Conservation (phyloP, 306 rosid genomes). For the Fragaria vesca region DNA sequence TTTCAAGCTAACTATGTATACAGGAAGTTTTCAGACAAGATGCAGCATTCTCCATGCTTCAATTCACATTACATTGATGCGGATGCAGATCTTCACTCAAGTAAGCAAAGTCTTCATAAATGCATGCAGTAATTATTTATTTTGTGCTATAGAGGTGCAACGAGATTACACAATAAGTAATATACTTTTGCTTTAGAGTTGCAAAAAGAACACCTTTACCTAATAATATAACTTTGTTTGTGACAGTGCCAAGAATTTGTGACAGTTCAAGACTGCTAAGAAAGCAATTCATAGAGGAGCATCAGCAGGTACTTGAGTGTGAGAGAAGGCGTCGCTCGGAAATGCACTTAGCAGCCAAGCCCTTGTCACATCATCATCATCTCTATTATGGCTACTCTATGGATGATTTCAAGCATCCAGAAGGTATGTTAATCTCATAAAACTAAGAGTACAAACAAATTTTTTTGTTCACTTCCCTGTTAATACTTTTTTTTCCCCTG, state of each 20-base stretch:
- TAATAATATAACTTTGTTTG: neutral
- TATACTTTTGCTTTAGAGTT: neutral
- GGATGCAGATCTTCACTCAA: constrained; percentile 36
- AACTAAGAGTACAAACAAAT: neutral
- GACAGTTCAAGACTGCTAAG: constrained; percentile 34
- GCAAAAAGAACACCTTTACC: neutral
- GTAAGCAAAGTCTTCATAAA: constrained; percentile 23
- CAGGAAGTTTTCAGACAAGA: constrained; percentile 44
- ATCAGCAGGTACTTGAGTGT: constrained; percentile 32
- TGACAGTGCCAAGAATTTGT: constrained; percentile 28
- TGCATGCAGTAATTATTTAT: neutral
- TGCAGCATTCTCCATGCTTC: constrained; percentile 20
- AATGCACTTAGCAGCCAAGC: constrained; percentile 23
- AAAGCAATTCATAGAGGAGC: constrained; percentile 34
- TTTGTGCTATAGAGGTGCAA: neutral
- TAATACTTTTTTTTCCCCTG: neutral
- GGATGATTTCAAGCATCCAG: constrained; percentile 29
- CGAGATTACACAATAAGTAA: neutral
- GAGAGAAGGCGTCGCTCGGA: constrained; percentile 32
- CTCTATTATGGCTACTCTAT: constrained; percentile 28
- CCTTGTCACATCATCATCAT: constrained; percentile 19
- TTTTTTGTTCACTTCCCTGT: neutral
- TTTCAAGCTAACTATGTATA: neutral
- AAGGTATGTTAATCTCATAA: constrained; percentile 23
- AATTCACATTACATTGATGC: constrained; percentile 33